Base-by-base conservation (phyloP, 169 alveolate genomes). In the Eimeria falciformis region DNA sequence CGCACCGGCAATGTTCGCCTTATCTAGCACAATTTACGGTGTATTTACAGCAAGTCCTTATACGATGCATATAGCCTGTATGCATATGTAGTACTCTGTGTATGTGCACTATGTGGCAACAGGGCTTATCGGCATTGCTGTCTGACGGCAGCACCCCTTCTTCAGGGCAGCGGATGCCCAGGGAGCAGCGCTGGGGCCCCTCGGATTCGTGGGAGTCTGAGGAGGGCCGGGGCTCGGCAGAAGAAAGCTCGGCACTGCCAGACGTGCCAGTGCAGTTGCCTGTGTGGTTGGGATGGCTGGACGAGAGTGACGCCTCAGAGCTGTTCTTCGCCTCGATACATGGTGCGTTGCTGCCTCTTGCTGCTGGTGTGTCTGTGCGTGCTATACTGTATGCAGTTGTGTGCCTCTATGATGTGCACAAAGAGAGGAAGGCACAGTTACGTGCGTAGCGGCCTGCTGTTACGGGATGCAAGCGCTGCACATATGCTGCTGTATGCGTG, bases 301-400 rank as follows among this genome's bases (percentile, higher is more conserved):
- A 96, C 83, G 93, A 86, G 53, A 65, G 94, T 66, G 99, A 98
- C 91, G 95, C 97, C 1, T 97, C 96, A 83, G 98, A 98, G 91
- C 94, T 97, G 1, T 95, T 98, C 92, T 98, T 98, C 92, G 96
- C 98, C 40, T 98, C 99, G 6, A 95, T 98, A 5, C 99, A 98
- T 95, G 94, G 94, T 91, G 21, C 12, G 90, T 29, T 21, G n/a
- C 65, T 17, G 65, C 3, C n/a, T 2, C 65, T 53, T 33, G 40
- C 40, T 33, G 40, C 40, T 33, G 40, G 2, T 33, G 40, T 33
- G 40, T 33, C 40, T 33, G 40, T 33, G 40, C 40, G 40, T 33
- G 40, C 2, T 33, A 1, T 33, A 33, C 40, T 33, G 40, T 33
- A 33, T 33, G 40, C 2, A 33, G 4, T 1, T 33, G 40, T 33